A percentile compares a stretch with the other conserved stretches of the same genome.
Conservation (phyloP, 176 grass and related monocot genomes). For the Sorghum bicolor region Sorghum_bicolor_NCBIv3 NC_012871.2:68779001-68779500, state of each 20-base stretch:
- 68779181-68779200: not conserved
- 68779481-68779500: conserved; percentile 83
- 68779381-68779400: conserved; percentile 72
- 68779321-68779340: not conserved
- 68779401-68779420: conserved; percentile 74
- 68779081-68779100: too few species aligned
- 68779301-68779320: not conserved
- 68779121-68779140: too few species aligned
- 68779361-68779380: conserved; percentile 29
- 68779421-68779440: conserved; percentile 78
- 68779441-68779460: conserved; percentile 68
- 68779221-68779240: not conserved
- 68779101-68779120: too few species aligned
- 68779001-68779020: too few species aligned
- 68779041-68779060: too few species aligned
- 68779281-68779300: not conserved
- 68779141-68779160: too few species aligned
- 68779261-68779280: conserved; percentile 19
- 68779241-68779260: not conserved
- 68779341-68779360: not conserved
- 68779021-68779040: too few species aligned
- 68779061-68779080: too few species aligned
- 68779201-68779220: not conserved
- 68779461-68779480: conserved; percentile 33
- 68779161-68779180: too few species aligned